Conservation (phyloP, 2,329 filamentous ascomycete species). For the Boeremia lycopersici region DNA sequence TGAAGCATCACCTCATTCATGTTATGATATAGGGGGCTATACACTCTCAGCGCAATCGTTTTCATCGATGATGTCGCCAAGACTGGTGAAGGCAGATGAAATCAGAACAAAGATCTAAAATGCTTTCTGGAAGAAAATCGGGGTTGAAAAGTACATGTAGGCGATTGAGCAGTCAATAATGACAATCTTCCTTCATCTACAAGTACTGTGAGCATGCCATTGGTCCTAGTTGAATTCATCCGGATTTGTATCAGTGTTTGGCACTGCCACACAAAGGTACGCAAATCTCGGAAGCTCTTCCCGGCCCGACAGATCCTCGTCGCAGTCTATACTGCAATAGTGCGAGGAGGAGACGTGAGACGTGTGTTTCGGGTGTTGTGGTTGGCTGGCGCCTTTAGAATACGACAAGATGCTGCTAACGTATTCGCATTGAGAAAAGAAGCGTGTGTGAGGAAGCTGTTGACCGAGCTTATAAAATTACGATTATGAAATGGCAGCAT, state of each 20-base stretch:
- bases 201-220: background rate
- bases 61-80: background rate
- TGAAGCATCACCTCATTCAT: too few species aligned
- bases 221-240: too few species aligned
- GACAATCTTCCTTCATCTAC: background rate
- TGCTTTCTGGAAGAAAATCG: background rate
- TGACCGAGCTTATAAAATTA: background rate
- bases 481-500: background rate
- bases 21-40: too few species aligned
- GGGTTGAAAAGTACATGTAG: background rate
- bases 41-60: background rate
- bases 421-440: slow-evolving; percentile 1
- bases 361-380: background rate
- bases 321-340: background rate
- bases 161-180: background rate
- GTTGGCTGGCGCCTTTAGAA: background rate
- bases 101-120: background rate
- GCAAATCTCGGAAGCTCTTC: background rate
- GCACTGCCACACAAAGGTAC: background rate
- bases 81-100: background rate
- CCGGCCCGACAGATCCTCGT: background rate
- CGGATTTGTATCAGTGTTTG: background rate
- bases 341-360: background rate
- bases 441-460: background rate
- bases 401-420: background rate